Percentiles rank a stretch among this genome's conserved stretches.
phyloP scores from a whole-genome alignment of 1,284 basidiomycete species.

The Cystobasidium pallidum region DNA sequence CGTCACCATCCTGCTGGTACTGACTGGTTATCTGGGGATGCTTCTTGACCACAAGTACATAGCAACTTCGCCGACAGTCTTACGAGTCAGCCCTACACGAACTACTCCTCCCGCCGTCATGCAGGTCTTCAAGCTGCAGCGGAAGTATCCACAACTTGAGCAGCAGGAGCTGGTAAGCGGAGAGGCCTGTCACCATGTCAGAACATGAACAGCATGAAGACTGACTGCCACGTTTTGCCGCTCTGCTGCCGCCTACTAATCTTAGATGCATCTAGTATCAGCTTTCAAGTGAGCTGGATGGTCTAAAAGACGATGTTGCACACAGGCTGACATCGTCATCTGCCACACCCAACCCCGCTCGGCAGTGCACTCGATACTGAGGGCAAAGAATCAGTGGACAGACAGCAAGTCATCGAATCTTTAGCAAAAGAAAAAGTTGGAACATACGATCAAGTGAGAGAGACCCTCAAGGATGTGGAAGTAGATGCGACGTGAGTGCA shows the following conservation, averaged over 20 bases:
- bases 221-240: not conserved
- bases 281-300: conserved; percentile 31
- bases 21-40: too few relatives aligned
- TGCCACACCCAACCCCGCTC: not conserved
- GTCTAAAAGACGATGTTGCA: not conserved
- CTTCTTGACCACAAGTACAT: too few relatives aligned
- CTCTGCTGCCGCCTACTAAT: not conserved
- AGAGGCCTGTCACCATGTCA: not conserved
- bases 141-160: conserved; percentile 35
- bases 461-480: conserved; percentile 89
- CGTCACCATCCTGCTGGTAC: too few relatives aligned
- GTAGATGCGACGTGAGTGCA: conserved; percentile 68
- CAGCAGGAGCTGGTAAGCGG: conserved; percentile 43
- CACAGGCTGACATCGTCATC: conserved; percentile 3
- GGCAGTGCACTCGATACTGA: conserved; percentile 30
- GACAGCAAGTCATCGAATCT: conserved; percentile 42
- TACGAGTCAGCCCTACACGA: too few relatives aligned
- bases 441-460: conserved; percentile 60
- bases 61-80: too few relatives aligned
- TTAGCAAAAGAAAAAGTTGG: conserved; percentile 38
- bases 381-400: conserved; percentile 34
- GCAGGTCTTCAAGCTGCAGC: conserved; percentile 44
- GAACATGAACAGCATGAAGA: not conserved
- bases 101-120: not conserved
- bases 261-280: conserved; percentile 37